A percentile compares a stretch with the other conserved stretches of the same genome.
Conservation (phyloP, 768 basidiomycete species). For the Amanita pseudoporphyria region DNA sequence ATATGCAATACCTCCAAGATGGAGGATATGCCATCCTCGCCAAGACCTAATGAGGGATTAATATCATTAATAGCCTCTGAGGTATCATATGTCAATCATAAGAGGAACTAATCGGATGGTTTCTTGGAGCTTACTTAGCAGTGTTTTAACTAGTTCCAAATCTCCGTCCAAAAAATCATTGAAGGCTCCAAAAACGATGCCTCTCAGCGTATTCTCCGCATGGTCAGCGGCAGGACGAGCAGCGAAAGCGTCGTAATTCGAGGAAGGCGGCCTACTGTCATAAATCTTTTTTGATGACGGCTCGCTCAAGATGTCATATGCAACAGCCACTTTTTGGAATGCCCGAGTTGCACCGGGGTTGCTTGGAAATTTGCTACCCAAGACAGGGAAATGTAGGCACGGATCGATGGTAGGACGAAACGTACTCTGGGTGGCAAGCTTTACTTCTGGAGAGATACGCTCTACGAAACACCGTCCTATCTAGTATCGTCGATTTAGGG, state of each 20-base stretch:
- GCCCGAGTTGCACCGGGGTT: slow-evolving; percentile 72
- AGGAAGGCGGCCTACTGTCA: slow-evolving; percentile 43
- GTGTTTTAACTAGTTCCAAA: slow-evolving; percentile 70
- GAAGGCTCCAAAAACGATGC: slow-evolving; percentile 65
- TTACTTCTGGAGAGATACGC: slow-evolving; percentile 71
- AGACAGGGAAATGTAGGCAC: slow-evolving; percentile 6
- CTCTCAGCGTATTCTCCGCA: slow-evolving; percentile 73
- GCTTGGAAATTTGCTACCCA: slow-evolving; percentile 65
- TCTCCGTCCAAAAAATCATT: slow-evolving; percentile 82
- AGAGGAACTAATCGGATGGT: not conserved
- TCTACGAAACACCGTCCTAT: slow-evolving; percentile 55
- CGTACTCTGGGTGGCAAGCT: slow-evolving; percentile 83
- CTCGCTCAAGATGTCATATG: slow-evolving; percentile 72
- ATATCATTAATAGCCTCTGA: slow-evolving; percentile 70
- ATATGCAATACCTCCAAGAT: slow-evolving; percentile 61
- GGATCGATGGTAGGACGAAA: slow-evolving; percentile 11
- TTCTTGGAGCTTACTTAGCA: slow-evolving; percentile 48
- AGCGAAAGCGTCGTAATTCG: slow-evolving; percentile 45
- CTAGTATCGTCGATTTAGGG: slow-evolving; percentile 35
- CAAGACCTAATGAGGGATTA: slow-evolving; percentile 67
- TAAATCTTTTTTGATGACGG: slow-evolving; percentile 61
- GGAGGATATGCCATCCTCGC: slow-evolving; percentile 70
- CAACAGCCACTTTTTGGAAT: slow-evolving; percentile 80
- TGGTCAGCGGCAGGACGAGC: slow-evolving; percentile 40
- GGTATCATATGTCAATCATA: not conserved